Conservation (phyloP, 768 basidiomycete species). For the Hydnomerulius pinastri region DNA sequence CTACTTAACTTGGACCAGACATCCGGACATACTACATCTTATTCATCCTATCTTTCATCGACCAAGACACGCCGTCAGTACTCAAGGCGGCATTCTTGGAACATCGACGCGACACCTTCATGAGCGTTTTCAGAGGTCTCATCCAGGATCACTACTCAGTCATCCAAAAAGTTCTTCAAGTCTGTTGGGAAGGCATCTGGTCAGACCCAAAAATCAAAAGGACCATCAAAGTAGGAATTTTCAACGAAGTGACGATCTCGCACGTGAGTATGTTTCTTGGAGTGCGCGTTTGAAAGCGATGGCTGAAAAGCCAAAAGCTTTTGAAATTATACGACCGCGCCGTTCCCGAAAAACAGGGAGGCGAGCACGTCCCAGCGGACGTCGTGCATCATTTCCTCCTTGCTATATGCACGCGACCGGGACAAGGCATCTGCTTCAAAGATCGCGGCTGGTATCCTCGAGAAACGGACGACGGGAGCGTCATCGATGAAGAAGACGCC, state of each 20-base stretch:
- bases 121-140: conserved; percentile 74
- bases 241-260: conserved; percentile 63
- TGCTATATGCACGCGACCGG: conserved; percentile 79
- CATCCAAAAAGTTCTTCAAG: conserved; percentile 65
- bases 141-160: conserved; percentile 64
- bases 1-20: conserved; percentile 44
- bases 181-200: conserved; percentile 79
- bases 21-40: conserved; percentile 77
- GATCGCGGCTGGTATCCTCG: conserved; percentile 92
- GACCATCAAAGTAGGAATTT: conserved; percentile 69
- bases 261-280: conserved; percentile 47
- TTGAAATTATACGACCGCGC: conserved; percentile 72
- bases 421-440: conserved; percentile 82
- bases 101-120: conserved; percentile 64
- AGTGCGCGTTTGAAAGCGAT: neutral
- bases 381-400: conserved; percentile 87
- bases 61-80: conserved; percentile 44
- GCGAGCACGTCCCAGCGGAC: conserved; percentile 68
- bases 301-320: conserved; percentile 44
- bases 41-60: conserved; percentile 74
- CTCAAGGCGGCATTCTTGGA: conserved; percentile 70
- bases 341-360: conserved; percentile 46
- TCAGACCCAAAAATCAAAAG: conserved; percentile 70
- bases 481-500: conserved; percentile 39
- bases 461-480: conserved; percentile 48